These are phyloP conservation scores for Candida golubevii DNA, from an alignment of 805 yeast species.

Conservation along the genomic window DNA sequence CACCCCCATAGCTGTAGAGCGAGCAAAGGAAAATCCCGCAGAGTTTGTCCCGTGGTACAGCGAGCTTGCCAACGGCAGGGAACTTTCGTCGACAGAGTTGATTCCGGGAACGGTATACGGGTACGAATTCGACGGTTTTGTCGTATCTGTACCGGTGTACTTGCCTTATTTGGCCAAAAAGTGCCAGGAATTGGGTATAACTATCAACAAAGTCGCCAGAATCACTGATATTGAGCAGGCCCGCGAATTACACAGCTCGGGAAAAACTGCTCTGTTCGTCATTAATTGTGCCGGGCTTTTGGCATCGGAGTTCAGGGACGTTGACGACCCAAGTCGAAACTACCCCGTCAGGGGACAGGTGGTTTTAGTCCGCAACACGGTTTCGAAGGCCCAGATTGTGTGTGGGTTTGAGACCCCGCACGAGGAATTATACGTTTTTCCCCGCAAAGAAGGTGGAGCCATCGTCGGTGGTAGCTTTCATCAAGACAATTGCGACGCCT, in stretches of 20 bases:
- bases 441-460: conserved; percentile 61
- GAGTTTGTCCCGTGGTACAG: conserved; percentile 44
- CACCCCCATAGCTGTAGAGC: conserved; percentile 12
- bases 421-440: conserved; percentile 58
- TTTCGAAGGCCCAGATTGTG: conserved; percentile 28
- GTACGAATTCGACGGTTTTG: conserved; percentile 47
- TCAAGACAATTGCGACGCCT: conserved; percentile 11
- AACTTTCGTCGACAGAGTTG: conserved; percentile 32
- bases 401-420: conserved; percentile 28
- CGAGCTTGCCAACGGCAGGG: conserved; percentile 35
- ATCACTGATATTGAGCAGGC: conserved; percentile 49
- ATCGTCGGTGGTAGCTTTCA: conserved; percentile 55
- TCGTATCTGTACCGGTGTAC: conserved; percentile 57
- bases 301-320: conserved; percentile 43
- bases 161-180: conserved; percentile 48
- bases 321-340: conserved; percentile 36
- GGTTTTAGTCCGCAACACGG: conserved; percentile 45
- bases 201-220: conserved; percentile 36
- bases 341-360: conserved; percentile 62
- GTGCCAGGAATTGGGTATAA: conserved; percentile 45
- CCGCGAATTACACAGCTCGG: conserved; percentile 12
- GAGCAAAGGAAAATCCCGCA: conserved; percentile 5
- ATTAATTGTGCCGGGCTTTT: conserved; percentile 57
- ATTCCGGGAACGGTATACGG: conserved; percentile 44
- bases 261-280: conserved; percentile 41